Evolutionary conservation across 2,329 filamentous ascomycete species (phyloP), one percentile per base, ranked within the genome.

Genomic region (Fusarium sp.): DNA sequence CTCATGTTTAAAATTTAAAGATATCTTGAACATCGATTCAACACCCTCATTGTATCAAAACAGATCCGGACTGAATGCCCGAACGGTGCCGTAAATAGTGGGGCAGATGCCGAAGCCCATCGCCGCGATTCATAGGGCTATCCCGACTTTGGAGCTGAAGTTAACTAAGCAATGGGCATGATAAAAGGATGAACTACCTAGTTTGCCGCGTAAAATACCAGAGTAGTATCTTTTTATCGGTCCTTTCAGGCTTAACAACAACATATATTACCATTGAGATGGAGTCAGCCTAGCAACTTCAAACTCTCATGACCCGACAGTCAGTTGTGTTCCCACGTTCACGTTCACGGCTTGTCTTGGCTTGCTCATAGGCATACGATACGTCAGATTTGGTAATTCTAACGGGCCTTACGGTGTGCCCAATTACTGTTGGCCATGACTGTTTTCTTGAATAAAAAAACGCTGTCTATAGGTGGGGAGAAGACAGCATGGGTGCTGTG

Each of bases 391-490:
- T 36, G 41, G 52, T 39, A 30, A 66, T 57, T 48, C 28, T 20
- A 24, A 48, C 32, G 14, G 24, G 22, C 38, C 39, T 48, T 48
- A 50, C 44, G 42, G 20, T 45, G 39, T 54, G 41, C 45, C 60
- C 36, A 62, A 55, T 48, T 36, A 56, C 17, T 61, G 44, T 30
- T 54, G 54, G 26, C 42, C 45, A 52, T 55, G 39, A 36, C 28
- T 30, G 48, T 55, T 44, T 41, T 42, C 44, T 39, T 32, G 39
- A 51, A 26, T 17, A 15, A 34, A 45, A 60, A 44, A 38, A 28
- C 24, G 15, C 62, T 42, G 39, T 24, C 34, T 55, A n/a, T 38
- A 41, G 48, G 67, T 71, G 62, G 69, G 63, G 36, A 61, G 47
- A 50, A 47, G 39, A 17, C 42, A 52, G 42, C 66, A 67, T 60